These are phyloP conservation scores for Prorocentrum cordatum DNA, from an alignment of 169 alveolate species.

Conservation along the genomic window DNA sequence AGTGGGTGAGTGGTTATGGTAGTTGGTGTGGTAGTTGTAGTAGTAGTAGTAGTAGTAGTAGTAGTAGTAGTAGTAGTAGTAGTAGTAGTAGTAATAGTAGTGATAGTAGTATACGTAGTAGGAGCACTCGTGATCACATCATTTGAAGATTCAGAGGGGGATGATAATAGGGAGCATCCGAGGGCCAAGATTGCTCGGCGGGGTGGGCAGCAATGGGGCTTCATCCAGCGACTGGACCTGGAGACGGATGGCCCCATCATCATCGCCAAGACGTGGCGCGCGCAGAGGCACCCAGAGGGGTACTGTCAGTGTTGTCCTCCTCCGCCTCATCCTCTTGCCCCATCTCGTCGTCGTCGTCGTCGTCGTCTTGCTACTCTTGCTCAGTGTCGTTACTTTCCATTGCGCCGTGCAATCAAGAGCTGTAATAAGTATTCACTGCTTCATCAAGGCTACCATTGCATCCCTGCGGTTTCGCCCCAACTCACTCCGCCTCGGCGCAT, in stretches of 20 bases:
- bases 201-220: slow-evolving; percentile 4
- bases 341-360: too few relatives aligned
- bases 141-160: background rate
- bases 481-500: too few relatives aligned
- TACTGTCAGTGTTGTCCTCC: too few relatives aligned
- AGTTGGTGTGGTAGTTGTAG: background rate
- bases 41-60: background rate
- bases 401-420: too few relatives aligned
- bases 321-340: too few relatives aligned
- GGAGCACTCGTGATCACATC: background rate
- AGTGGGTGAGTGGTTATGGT: background rate
- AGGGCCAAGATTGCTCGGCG: too few relatives aligned
- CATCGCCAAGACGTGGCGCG: slow-evolving; percentile 21
- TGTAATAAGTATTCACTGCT: too few relatives aligned
- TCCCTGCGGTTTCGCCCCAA: too few relatives aligned
- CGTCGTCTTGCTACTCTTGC: too few relatives aligned
- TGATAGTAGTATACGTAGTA: background rate
- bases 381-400: too few relatives aligned
- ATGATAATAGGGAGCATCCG: background rate
- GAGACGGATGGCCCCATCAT: slow-evolving; percentile 48
- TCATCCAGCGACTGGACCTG: slow-evolving; percentile 23
- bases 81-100: background rate
- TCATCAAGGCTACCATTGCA: too few relatives aligned
- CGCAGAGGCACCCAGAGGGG: too few relatives aligned
- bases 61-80: background rate